Percentiles rank a stretch among this genome's conserved stretches.
Conservation (phyloP, 164 flowering plant species). For the Berberis thunbergii region DNA sequence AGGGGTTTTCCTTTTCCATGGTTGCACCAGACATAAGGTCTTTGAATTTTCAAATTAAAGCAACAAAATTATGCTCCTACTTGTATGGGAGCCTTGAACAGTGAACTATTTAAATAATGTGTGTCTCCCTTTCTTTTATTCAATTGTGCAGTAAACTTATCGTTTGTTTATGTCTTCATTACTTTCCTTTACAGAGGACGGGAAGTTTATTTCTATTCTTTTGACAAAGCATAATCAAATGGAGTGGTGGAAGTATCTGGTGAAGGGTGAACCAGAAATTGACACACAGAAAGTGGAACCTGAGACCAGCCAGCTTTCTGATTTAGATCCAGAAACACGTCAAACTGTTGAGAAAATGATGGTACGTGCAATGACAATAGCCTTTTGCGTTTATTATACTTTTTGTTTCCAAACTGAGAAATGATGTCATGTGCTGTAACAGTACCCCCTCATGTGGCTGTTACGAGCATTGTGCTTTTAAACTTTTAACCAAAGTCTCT, state of each 20-base stretch:
- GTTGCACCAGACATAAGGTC: not conserved
- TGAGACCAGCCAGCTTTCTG: conserved; percentile 72
- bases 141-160: not conserved
- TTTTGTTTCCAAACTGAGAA: no score
- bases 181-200: conserved; percentile 60
- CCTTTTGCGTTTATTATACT: no score
- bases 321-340: conserved; percentile 87
- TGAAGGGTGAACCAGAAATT: conserved; percentile 84
- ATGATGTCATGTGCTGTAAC: no score
- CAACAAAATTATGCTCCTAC: no score
- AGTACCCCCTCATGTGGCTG: no score
- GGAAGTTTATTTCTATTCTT: conserved; percentile 48
- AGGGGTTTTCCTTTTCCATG: not conserved
- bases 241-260: conserved; percentile 88
- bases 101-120: no score
- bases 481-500: no score
- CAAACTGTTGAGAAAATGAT: conserved; percentile 91
- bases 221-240: conserved; percentile 76
- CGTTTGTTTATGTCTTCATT: no score
- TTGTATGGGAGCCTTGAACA: not conserved
- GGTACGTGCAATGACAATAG: conserved; percentile 29
- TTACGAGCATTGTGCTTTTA: no score
- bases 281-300: conserved; percentile 96
- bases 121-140: no score
- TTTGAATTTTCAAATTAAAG: not conserved